Base-by-base conservation (phyloP, 345 rosid species). In the Citrus australasica region DNA sequence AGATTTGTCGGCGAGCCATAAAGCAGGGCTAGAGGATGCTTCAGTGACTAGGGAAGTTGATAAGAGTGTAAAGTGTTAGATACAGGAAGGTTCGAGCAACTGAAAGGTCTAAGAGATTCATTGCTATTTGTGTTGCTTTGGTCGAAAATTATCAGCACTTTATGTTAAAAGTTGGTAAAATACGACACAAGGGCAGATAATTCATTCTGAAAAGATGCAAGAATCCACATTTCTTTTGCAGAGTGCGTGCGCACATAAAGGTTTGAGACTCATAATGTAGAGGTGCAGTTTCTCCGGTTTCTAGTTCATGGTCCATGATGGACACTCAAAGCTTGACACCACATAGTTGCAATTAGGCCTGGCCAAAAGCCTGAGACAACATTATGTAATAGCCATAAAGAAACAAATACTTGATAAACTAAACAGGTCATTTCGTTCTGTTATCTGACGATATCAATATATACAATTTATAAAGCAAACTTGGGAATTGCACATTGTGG, bases 1-100 rank as follows among this genome's bases (percentile, higher is more conserved):
- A 17, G 74, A 51, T 16, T 53, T 71, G 42, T 53, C 53, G 62
- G 68, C 58, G 38, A 77, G 30, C 68, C 67, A 77, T 77, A 59
- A 35, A 58, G 59, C 30, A 25, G 46, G 59, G 46, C 59, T 40
- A 19, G 60, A 59, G 16, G 79, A 68, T 77, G 60, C 60, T 32
- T 9, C 60, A 22, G 68, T 40, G 4, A 59, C 60, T 21, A 77
- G 27, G 58, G 28, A 78, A 13, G 76, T 70, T 48, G 76, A 32
- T 9, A 40, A 48, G 51, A 69, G 60, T 46, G 32, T 9, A 48
- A 32, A 60, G 60, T 60, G 22, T 21, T 14, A 77, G 40, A 38
- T 22, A 16, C 3, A 37, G 32, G 67, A 37, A 59, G 59, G n/a
- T 9, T 27, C 7, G 61, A 69, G 71, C 24, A 55, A 60, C 60